These are phyloP conservation scores for Calocybe indica DNA, from an alignment of 768 basidiomycete genomes.

Conservation along the genomic window DNA sequence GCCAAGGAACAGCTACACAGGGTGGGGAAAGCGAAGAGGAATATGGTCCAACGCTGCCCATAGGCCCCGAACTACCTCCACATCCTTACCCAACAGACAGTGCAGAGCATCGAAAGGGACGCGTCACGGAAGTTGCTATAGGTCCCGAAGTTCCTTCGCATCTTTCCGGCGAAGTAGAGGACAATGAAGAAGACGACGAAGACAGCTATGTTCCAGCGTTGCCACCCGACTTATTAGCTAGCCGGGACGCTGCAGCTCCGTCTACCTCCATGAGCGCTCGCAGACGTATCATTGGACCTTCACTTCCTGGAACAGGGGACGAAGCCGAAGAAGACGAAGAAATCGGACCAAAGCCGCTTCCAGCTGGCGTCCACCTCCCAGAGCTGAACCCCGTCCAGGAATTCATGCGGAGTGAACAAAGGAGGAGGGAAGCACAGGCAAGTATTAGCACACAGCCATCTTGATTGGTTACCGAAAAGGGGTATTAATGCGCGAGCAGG, in stretches of 20 bases:
- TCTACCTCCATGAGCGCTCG: slow-evolving; percentile 12
- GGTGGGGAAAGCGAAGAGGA: no score
- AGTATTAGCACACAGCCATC: slow-evolving; percentile 8
- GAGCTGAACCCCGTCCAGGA: slow-evolving; percentile 67
- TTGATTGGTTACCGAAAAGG: not conserved
- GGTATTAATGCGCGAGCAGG: slow-evolving; percentile 30
- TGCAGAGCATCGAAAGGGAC: no score
- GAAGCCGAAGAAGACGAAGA: slow-evolving; percentile 72
- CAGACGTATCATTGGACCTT: slow-evolving; percentile 44
- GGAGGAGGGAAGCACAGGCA: slow-evolving; percentile 66
- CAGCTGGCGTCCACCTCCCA: slow-evolving; percentile 33
- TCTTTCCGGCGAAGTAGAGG: slow-evolving; percentile 13
- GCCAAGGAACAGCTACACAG: not conserved
- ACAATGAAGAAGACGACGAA: slow-evolving; percentile 32
- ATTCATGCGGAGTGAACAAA: slow-evolving; percentile 83
- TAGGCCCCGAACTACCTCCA: not conserved
- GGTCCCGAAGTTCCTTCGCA: no score
- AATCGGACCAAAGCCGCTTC: slow-evolving; percentile 78
- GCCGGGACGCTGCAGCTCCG: slow-evolving; percentile 23
- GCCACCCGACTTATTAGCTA: slow-evolving; percentile 61
- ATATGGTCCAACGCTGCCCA: no score
- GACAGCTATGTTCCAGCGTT: slow-evolving; percentile 72
- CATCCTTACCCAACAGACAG: not conserved
- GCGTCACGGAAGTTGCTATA: no score
- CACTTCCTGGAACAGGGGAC: slow-evolving; percentile 24